These are phyloP conservation scores for Musa balbisiana DNA, from an alignment of 202 grass and related monocot genomes.

Conservation along the genomic window DNA sequence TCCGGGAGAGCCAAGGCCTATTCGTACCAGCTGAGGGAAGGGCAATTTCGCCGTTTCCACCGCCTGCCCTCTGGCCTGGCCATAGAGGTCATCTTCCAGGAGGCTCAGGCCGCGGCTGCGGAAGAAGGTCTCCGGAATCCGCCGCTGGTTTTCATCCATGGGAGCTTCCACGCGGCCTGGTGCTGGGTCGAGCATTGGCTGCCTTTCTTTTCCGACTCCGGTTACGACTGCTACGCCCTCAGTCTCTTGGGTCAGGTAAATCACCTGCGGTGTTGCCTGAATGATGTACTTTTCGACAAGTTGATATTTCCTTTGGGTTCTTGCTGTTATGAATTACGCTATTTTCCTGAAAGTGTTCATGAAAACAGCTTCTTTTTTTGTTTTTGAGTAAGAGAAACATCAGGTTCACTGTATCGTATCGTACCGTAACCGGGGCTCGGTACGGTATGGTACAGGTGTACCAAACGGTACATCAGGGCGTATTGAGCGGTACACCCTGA, in stretches of 20 bases:
- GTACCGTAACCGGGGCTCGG: no score
- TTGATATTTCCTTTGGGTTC: background rate
- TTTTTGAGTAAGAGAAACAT: no score
- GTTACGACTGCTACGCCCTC: slow-evolving; percentile 69
- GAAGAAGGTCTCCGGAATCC: slow-evolving; percentile 3
- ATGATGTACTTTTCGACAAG: background rate
- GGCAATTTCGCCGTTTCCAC: slow-evolving; percentile 62
- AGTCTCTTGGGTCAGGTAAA: slow-evolving; percentile 75
- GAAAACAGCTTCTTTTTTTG: no score
- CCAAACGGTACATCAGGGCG: no score
- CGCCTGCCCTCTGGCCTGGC: slow-evolving; percentile 64
- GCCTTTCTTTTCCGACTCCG: slow-evolving; percentile 64
- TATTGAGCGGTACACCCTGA: no score
- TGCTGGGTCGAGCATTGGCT: slow-evolving; percentile 92
- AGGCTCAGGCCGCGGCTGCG: background rate
- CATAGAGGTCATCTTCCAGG: slow-evolving; percentile 70
- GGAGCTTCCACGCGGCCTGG: slow-evolving; percentile 97
- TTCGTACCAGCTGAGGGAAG: slow-evolving; percentile 52
- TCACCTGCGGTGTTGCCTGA: background rate
- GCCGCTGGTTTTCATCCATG: slow-evolving; percentile 75
- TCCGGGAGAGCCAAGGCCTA: background rate
- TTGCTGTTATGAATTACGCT: background rate
- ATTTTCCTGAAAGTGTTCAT: background rate
- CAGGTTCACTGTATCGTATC: no score
- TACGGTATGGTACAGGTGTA: no score